These are phyloP conservation scores for Avena atlantica DNA, from an alignment of 176 grass and related monocot genomes.

Conservation along the genomic window DNA sequence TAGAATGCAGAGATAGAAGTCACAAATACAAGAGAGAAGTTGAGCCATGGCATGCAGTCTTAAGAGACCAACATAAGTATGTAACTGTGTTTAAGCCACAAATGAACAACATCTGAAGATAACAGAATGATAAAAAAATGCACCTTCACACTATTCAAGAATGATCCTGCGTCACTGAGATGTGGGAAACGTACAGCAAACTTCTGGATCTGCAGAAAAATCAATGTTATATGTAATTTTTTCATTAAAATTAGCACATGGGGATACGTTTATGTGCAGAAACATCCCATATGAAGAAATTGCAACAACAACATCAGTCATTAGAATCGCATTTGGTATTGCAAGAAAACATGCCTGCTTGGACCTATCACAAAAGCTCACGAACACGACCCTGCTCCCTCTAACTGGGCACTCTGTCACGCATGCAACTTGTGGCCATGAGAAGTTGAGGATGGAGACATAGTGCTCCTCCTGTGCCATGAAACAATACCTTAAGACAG, in stretches of 20 bases:
- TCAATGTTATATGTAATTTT: conserved; percentile 36
- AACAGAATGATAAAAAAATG: conserved; percentile 13
- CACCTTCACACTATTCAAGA: conserved; percentile 73
- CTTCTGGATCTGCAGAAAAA: conserved; percentile 74
- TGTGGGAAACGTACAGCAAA: conserved; percentile 79
- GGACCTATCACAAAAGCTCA: conserved; percentile 76
- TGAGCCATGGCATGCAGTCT: background rate
- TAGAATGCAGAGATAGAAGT: background rate
- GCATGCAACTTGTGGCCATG: conserved; percentile 88
- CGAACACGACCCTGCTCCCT: conserved; percentile 85
- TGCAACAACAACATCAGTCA: conserved; percentile 11
- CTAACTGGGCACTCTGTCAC: conserved; percentile 83
- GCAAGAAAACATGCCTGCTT: conserved; percentile 58
- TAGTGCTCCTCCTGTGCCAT: conserved; percentile 82
- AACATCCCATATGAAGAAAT: conserved; percentile 4
- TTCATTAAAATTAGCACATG: background rate
- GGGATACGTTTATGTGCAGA: background rate
- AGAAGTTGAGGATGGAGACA: conserved; percentile 74
- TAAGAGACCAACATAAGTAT: background rate
- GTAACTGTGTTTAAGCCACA: background rate
- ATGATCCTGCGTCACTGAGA: conserved; percentile 62
- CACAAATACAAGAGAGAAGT: conserved; percentile 33
- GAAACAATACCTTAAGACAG: background rate
- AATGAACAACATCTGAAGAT: conserved; percentile 13
- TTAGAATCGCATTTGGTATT: conserved; percentile 34